Base-by-base conservation (phyloP, 306 rosid species). In the Datisca glomerata region DNA sequence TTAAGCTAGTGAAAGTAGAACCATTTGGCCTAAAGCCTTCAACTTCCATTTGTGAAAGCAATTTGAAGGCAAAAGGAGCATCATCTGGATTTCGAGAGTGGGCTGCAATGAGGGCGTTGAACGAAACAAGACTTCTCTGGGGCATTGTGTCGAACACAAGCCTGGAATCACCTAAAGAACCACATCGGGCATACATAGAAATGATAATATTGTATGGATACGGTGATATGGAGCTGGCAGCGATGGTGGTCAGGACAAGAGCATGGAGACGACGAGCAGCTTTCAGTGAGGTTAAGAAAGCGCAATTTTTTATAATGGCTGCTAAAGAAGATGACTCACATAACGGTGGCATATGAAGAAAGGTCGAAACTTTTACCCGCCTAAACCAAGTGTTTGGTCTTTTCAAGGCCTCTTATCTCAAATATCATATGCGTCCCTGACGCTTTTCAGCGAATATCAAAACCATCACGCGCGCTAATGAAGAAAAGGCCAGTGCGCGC, bases 91-190 rank as follows among this genome's bases (percentile, higher is more conserved):
- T 52, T 37, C 86, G 80, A 23, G 89, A 74, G 53, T 47, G 72
- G 7, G 81, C 82, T 12, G 93, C 62, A n/a, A 77, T 48, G 5
- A 87, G 75, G 4, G 94, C 72, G 27, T 87, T 87, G 55, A 67
- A 83, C 11, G 93, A 83, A 60, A 87, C 85, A 25, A 67, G 22
- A 23, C 65, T 87, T 66, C 85, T 70, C 0, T 41, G 76, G 25
- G 89, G 80, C 94, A 83, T 87, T 79, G 45, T 68, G 23, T 87
- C 94, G 70, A 87, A 87, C 79, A 82, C 49, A 43, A 47, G 40
- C 25, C 25, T 72, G 15, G 94, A 55, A 23, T 71, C 80, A 18
- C 13, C 17, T 9, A 67, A 12, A 0, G 80, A 70, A 24, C 80
- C 77, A 7, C 75, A 69, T 3, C 85, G 74, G 0, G 71, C 57